phyloP scores from a whole-genome alignment of 2,329 filamentous ascomycete genomes.

The Xylariaceae sp. region DNA sequence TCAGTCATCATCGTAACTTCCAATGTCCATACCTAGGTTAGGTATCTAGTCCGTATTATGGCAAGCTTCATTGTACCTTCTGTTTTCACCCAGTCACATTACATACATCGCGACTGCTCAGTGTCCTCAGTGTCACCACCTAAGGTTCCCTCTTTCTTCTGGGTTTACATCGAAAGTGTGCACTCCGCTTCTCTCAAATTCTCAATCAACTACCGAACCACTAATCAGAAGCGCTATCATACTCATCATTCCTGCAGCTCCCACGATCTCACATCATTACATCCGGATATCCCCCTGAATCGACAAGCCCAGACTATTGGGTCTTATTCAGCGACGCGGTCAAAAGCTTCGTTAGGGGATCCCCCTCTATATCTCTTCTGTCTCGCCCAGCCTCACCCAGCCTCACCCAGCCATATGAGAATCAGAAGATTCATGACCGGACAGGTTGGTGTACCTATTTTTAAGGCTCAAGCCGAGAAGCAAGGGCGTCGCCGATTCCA shows the following conservation, averaged over 20 bases:
- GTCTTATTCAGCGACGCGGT: neutral
- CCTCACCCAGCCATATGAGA: neutral
- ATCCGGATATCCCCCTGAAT: neutral
- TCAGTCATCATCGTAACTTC: too few species aligned
- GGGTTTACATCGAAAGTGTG: neutral
- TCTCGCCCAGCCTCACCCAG: too few species aligned
- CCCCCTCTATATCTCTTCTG: neutral
- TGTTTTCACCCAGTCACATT: too few species aligned
- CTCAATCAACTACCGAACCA: neutral
- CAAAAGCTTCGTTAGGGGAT: neutral
- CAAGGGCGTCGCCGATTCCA: neutral
- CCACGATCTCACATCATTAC: neutral
- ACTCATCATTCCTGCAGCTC: neutral
- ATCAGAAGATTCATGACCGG: neutral
- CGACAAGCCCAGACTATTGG: neutral
- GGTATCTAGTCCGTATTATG: too few species aligned
- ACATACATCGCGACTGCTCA: too few species aligned
- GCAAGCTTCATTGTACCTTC: too few species aligned
- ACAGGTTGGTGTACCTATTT: neutral
- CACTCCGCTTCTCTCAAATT: neutral
- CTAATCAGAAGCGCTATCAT: neutral
- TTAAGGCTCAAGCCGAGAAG: conserved; percentile 6
- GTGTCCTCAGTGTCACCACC: too few species aligned
- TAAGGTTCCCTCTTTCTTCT: too few species aligned
- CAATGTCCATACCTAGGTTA: too few species aligned